Evolutionary conservation across 225 moss, liverwort and hornwort species (phyloP), one percentile per base, ranked within the genome.

Genomic region (Lunularia cruciata): DNA sequence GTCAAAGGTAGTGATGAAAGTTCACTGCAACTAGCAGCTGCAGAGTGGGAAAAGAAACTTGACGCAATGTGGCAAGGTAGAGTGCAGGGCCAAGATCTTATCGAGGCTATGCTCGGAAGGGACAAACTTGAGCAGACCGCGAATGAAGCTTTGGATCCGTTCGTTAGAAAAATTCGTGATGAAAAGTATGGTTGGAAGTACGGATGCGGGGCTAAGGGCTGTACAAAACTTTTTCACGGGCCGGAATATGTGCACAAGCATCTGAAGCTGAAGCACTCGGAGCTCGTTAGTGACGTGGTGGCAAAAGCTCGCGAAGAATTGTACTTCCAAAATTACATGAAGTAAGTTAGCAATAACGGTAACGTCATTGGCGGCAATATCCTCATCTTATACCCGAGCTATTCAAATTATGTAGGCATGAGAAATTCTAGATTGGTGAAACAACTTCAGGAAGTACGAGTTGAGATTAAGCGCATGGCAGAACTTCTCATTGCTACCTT

Each of bases 181-280:
- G 98, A 98, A 71, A 98, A 98, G 72, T 98, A 98, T 79, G 98
- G 98, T 20, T 98, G 98, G 98, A 98, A 98, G 63, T 98, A 98
- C 69, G 98, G 98, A 43, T 98, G 98, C 73, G 98, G 98, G 79
- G 98, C 98, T 19, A 98, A 98, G 76, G 89, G 98, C 59, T 98
- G 98, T 75, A 98, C 98, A 6, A 98, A 98, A 76, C 60, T 98
- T 59, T 98, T 98, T 47, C 98, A 98, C 73, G 98, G 98, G 39
- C 98, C 98, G 65, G 98, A 98, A 73, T 98, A 89, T 81, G 98
- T 98, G 56, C 98, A 98, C 78, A 98, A 98, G 81, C 98, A 98
- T 85, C 76, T 98, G 25, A 98, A 98, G 81, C 68, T 98, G 77
- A 98, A 98, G 77, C 98, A 98, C 71, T 88, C 93, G 65, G 98